Conservation (phyloP, 345 rosid species). For the Salix caprea region DNA sequence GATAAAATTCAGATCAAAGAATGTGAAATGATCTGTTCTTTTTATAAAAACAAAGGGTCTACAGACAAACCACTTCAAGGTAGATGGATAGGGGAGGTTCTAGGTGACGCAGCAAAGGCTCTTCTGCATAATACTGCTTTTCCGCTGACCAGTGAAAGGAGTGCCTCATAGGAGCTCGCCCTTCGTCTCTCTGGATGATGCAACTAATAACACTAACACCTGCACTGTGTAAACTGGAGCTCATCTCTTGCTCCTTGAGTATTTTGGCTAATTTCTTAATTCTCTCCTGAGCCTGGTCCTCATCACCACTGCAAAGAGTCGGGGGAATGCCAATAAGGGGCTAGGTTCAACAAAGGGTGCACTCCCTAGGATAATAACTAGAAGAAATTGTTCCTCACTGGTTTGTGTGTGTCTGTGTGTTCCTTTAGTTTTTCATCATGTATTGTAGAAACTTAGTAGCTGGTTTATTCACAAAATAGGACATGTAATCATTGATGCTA, state of each 20-base stretch:
- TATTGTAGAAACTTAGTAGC: background rate
- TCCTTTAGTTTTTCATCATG: background rate
- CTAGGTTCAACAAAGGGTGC: background rate
- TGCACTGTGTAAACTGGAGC: slow-evolving; percentile 61
- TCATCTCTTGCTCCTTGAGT: slow-evolving; percentile 79
- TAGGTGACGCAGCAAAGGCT: slow-evolving; percentile 86
- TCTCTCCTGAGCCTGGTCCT: slow-evolving; percentile 99
- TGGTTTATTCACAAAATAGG: background rate
- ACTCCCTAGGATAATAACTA: slow-evolving; percentile 2
- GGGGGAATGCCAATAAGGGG: slow-evolving; percentile 15
- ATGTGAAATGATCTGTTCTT: background rate
- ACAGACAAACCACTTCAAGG: slow-evolving; percentile 77
- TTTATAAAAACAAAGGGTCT: background rate
- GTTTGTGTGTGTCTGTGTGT: background rate
- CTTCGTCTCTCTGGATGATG: slow-evolving; percentile 98
- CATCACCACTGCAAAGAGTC: slow-evolving; percentile 79
- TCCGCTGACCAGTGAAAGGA: slow-evolving; percentile 91
- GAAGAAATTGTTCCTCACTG: background rate
- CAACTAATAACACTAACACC: slow-evolving; percentile 96
- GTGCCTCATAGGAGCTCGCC: slow-evolving; percentile 96
- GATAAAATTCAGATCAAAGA: slow-evolving; percentile 16
- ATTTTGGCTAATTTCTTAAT: slow-evolving; percentile 85
- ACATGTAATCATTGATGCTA: background rate
- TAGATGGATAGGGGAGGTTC: slow-evolving; percentile 97
- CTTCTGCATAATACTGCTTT: slow-evolving; percentile 79